Conservation (phyloP, 2,329 filamentous ascomycete genomes). For the Beauveria sp. region DNA sequence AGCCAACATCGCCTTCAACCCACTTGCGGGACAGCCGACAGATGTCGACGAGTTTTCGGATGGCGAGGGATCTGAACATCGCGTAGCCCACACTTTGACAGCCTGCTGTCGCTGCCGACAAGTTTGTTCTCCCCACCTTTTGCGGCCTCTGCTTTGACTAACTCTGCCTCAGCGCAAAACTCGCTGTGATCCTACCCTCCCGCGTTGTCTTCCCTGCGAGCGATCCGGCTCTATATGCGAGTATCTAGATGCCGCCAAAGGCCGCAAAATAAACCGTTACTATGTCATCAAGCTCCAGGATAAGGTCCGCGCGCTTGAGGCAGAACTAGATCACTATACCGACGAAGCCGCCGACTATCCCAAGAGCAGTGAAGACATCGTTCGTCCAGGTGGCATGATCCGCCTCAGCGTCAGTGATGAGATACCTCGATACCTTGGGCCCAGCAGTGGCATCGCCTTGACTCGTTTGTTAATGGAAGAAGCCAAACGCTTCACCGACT, state of each 20-base stretch:
- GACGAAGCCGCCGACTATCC: constrained; percentile 65
- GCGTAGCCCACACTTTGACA: constrained; percentile 71
- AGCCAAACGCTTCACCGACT: constrained; percentile 86
- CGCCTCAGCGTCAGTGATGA: constrained; percentile 80
- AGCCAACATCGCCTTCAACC: constrained; percentile 24
- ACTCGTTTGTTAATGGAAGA: constrained; percentile 93
- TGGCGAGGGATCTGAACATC: constrained; percentile 44
- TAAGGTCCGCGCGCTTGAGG: constrained; percentile 73
- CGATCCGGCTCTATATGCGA: constrained; percentile 86
- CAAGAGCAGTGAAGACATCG: constrained; percentile 72
- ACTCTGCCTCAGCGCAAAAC: constrained; percentile 68
- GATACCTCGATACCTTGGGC: constrained; percentile 78
- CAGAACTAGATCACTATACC: constrained; percentile 71
- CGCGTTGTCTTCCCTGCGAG: constrained; percentile 87
- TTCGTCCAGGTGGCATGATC: constrained; percentile 79
- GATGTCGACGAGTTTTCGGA: constrained; percentile 37
- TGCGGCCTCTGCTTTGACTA: background rate
- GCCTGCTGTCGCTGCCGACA: constrained; percentile 75
- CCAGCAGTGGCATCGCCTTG: constrained; percentile 93
- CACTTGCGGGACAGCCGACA: constrained; percentile 24
- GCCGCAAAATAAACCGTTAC: constrained; percentile 76
- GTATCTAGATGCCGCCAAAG: constrained; percentile 87
- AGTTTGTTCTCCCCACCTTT: constrained; percentile 38
- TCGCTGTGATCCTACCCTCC: constrained; percentile 86
- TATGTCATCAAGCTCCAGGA: constrained; percentile 92